Conservation (phyloP, 305 asterid genomes). For the Salvia sclarea region DNA sequence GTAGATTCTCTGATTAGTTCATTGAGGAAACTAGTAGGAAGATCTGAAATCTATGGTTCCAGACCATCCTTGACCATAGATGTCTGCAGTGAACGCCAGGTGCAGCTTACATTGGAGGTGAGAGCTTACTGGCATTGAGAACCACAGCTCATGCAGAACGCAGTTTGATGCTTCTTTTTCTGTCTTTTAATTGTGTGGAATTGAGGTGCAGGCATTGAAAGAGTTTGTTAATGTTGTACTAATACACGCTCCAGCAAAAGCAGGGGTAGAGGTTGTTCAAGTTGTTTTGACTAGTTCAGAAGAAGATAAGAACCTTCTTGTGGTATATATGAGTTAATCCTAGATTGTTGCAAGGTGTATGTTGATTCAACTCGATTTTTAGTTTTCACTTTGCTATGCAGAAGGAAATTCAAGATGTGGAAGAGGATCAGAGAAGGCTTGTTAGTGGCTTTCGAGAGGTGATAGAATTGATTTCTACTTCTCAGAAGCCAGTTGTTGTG, state of each 20-base stretch:
- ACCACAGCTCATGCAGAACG: not conserved
- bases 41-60: conserved; percentile 60
- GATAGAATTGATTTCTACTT: conserved; percentile 79
- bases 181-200: conserved; percentile 28
- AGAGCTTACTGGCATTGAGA: conserved; percentile 33
- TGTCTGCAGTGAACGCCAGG: conserved; percentile 84
- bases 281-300: too few species aligned
- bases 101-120: conserved; percentile 68
- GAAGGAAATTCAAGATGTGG: conserved; percentile 70
- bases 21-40: conserved; percentile 50
- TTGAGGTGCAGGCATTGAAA: conserved; percentile 57
- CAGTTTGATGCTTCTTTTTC: conserved; percentile 22
- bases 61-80: conserved; percentile 79
- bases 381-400: conserved; percentile 34
- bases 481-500: conserved; percentile 78
- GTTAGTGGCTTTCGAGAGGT: conserved; percentile 85
- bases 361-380: conserved; percentile 25
- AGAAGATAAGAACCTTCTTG: conserved; percentile 34
- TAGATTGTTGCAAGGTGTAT: conserved; percentile 17
- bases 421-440: conserved; percentile 54
- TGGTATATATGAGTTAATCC: conserved; percentile 47
- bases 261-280: not conserved
- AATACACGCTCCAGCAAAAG: conserved; percentile 51
- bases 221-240: conserved; percentile 64
- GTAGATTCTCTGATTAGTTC: conserved; percentile 69